Evolutionary conservation across 1,139 yeast species (phyloP).

Genomic region (Blastobotrys ciferrii): DNA sequence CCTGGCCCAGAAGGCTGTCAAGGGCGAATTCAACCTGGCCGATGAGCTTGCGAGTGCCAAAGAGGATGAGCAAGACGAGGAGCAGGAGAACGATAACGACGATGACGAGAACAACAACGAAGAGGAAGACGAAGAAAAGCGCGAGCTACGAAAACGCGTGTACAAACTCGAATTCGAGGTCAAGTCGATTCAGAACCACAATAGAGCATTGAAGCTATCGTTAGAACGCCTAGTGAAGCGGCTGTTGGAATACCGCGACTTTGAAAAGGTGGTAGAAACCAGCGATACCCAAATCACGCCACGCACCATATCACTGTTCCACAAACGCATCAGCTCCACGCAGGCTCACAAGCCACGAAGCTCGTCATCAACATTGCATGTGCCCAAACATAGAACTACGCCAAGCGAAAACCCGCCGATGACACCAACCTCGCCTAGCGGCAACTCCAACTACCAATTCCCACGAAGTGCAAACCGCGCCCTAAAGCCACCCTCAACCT

Average conservation of each 20-base stretch:
- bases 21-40: conserved; percentile 30
- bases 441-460: conserved; percentile 13
- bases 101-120: conserved; percentile 9
- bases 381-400: conserved; percentile 11
- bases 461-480: conserved; percentile 13
- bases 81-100: conserved; percentile 10
- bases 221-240: conserved; percentile 37
- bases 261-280: conserved; percentile 30
- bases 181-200: conserved; percentile 32
- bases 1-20: conserved; percentile 36
- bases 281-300: conserved; percentile 18
- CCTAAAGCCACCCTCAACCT: conserved; percentile 17
- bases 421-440: conserved; percentile 6
- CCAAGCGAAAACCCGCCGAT: neutral
- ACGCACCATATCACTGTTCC: conserved; percentile 32
- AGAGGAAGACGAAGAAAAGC: conserved; percentile 7
- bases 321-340: conserved; percentile 28
- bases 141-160: conserved; percentile 14
- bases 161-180: conserved; percentile 31
- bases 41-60: conserved; percentile 24
- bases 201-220: conserved; percentile 32
- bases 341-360: conserved; percentile 10
- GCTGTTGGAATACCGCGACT: conserved; percentile 33
- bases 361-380: conserved; percentile 6
- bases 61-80: conserved; percentile 9